Evolutionary conservation across 169 alveolate species (phyloP).

Genomic region (Eimeria zaria): DNA sequence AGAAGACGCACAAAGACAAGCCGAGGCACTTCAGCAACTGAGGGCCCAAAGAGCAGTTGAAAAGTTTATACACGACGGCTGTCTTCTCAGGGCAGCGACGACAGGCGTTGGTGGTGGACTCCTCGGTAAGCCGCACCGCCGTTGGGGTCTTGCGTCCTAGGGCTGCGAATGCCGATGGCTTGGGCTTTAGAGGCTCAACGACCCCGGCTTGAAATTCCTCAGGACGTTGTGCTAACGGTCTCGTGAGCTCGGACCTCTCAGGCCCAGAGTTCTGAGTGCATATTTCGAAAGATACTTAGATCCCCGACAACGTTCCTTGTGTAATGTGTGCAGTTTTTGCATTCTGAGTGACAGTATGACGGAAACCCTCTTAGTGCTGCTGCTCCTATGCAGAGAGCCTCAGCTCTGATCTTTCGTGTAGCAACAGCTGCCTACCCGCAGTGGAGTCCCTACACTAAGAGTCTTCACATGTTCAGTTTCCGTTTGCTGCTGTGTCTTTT

Average conservation of each 20-base stretch:
- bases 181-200: not conserved
- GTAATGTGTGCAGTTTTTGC: not conserved
- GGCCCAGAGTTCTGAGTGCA: not conserved
- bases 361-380: not conserved
- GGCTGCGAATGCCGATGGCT: not conserved
- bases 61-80: constrained; percentile 80
- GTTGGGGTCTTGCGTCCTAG: not conserved
- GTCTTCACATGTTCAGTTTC: not conserved
- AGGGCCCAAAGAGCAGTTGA: constrained; percentile 63
- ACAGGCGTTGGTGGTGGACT: constrained; percentile 85
- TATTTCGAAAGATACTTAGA: not conserved
- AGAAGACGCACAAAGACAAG: constrained; percentile 5
- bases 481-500: not conserved
- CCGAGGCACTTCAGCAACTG: constrained; percentile 54
- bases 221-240: not conserved
- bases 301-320: not conserved
- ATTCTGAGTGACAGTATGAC: not conserved
- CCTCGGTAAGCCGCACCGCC: constrained; percentile 62
- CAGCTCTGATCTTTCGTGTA: not conserved
- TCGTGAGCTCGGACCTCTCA: not conserved
- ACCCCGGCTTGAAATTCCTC: not conserved
- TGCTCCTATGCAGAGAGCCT: not conserved
- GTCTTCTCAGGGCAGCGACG: constrained; percentile 75
- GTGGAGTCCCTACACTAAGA: not conserved
- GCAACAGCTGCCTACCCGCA: not conserved